Base-by-base conservation (phyloP, 1,139 yeast genomes). In the Candida sp. region DNA sequence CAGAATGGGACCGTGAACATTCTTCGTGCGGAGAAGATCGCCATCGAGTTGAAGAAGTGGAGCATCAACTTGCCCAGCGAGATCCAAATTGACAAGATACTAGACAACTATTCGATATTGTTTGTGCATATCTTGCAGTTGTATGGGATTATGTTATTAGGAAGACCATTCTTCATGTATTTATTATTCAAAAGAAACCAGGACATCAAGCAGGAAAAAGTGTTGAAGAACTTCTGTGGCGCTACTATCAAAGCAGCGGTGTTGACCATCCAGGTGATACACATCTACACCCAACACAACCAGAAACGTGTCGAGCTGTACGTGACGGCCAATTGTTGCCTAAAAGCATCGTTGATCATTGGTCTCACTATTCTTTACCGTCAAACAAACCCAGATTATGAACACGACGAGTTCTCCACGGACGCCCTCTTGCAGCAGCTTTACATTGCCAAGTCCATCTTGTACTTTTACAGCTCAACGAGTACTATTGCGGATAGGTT, bases 151-250 rank as follows among this genome's bases (percentile, higher is more conserved):
- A 68, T 75, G 48, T 56, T 77, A 30, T 62, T 78, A 17, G 66
- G 79, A 32, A 67, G 80, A 32, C 81, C 83, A 17, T 78, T 78
- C 54, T 73, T 75, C 59, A 70, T 75, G 59, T 72, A 54, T 44
- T 33, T 55, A 5, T 44, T 51, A 12, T 54, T 54, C 39, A 47
- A 44, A 26, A 43, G 49, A 26, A 48, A 46, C 22, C 40, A 32
- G 25, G 53, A 45, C 46, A 45, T 44, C 17, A 42, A 48, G 23
- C 58, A 54, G 43, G 56, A 56, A 42, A 46, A 42, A 26, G 57
- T 56, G 26, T 49, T 56, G 38, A 47, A 54, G 27, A 56, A 59
- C 35, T 58, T 59, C 44, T 56, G 57, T 30, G 50, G 52, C 23
- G 61, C 61, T 5, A 51, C 57, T 12, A 54, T 57, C 2, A 58